Percentiles rank a stretch among this genome's conserved stretches.
These are phyloP conservation scores for Gryganskiella cystojenkinii DNA, from an alignment of 192 early-diverging fungal genomes.

Conservation along the genomic window DNA sequence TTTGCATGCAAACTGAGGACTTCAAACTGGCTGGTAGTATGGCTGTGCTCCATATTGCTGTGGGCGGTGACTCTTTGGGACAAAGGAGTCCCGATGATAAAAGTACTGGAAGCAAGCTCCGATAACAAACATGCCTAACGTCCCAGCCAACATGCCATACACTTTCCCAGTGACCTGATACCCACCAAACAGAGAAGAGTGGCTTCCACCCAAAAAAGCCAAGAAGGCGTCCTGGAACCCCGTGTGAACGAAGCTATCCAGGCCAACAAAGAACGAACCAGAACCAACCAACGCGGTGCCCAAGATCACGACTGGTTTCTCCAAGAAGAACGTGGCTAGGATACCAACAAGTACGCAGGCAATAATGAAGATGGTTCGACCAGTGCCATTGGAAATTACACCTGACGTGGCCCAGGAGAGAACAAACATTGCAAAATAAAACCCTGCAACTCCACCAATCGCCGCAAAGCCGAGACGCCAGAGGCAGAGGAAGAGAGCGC, in stretches of 20 bases:
- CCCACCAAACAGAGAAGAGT: constrained; percentile 32
- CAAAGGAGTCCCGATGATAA: constrained; percentile 54
- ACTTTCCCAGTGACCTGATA: constrained; percentile 67
- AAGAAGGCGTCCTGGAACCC: constrained; percentile 74
- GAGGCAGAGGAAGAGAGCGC: constrained; percentile 68
- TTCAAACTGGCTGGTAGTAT: constrained; percentile 12
- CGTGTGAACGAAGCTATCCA: constrained; percentile 81
- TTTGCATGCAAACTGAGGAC: too few relatives aligned
- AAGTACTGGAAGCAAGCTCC: constrained; percentile 76
- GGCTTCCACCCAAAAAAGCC: constrained; percentile 57
- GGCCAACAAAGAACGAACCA: constrained; percentile 78
- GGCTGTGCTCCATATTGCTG: constrained; percentile 10
- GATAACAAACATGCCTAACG: constrained; percentile 69
- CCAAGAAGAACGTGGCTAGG: constrained; percentile 68
- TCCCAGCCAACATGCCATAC: constrained; percentile 78
- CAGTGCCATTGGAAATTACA: constrained; percentile 66
- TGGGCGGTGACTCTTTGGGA: constrained; percentile 23
- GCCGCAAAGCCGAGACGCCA: constrained; percentile 76
- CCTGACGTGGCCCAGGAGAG: constrained; percentile 70
- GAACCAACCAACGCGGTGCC: constrained; percentile 80
- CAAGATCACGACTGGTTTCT: constrained; percentile 73
- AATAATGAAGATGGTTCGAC: constrained; percentile 76
- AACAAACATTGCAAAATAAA: constrained; percentile 74
- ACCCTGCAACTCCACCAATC: constrained; percentile 83
- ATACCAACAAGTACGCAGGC: constrained; percentile 66